phyloP scores from a whole-genome alignment of 164 flowering plant species.

The Protea cynaroides region DNA sequence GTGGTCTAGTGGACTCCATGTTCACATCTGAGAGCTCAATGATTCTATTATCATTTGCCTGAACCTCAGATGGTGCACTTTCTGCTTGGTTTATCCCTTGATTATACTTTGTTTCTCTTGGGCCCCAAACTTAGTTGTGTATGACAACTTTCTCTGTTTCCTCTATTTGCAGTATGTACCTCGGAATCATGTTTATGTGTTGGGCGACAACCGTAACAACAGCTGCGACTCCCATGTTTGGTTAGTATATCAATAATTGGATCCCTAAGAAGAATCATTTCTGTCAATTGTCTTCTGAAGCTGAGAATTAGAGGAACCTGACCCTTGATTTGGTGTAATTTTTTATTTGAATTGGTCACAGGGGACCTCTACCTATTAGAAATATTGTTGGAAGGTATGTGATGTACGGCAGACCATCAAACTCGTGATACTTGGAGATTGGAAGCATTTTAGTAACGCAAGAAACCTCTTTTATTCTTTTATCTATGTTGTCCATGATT shows the following conservation, averaged over 20 bases:
- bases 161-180: constrained; percentile 43
- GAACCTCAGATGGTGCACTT: constrained; percentile 28
- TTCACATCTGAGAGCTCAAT: constrained; percentile 33
- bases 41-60: constrained; percentile 14
- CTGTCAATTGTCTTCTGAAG: neutral
- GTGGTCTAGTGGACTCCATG: constrained; percentile 28
- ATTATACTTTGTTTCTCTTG: neutral
- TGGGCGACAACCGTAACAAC: constrained; percentile 60
- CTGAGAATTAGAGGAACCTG: neutral
- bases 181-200: constrained; percentile 40
- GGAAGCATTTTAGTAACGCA: neutral
- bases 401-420: constrained; percentile 18
- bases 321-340: neutral
- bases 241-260: constrained; percentile 18
- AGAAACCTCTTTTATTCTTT: too few relatives aligned
- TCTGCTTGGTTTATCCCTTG: constrained; percentile 19
- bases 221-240: constrained; percentile 53
- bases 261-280: neutral
- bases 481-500: too few relatives aligned
- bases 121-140: neutral
- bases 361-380: constrained; percentile 51
- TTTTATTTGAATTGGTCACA: constrained; percentile 12
- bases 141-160: constrained; percentile 3
- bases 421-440: neutral
- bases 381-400: constrained; percentile 41